Conservation (phyloP, 306 rosid species). For the Sesbania bispinosa region DNA sequence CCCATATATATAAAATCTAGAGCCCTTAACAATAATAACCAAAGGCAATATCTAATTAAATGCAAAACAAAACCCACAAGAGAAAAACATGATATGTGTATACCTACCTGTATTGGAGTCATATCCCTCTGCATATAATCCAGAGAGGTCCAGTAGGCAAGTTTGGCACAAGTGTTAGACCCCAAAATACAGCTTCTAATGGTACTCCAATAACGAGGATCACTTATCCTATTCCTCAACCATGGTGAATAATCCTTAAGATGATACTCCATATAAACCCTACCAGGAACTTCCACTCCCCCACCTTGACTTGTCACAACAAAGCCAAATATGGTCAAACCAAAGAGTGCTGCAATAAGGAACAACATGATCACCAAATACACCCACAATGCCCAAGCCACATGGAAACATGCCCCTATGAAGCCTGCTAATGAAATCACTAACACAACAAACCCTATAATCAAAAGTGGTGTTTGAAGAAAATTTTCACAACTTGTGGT, state of each 20-base stretch:
- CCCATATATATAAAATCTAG: too few species aligned
- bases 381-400: conserved; percentile 81
- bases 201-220: conserved; percentile 60
- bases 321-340: conserved; percentile 68
- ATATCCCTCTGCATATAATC: conserved; percentile 62
- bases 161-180: conserved; percentile 67
- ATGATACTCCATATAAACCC: conserved; percentile 60
- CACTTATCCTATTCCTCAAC: conserved; percentile 56
- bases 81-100: too few species aligned
- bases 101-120: conserved; percentile 72
- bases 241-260: conserved; percentile 67
- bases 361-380: conserved; percentile 76
- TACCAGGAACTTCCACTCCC: conserved; percentile 64
- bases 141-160: conserved; percentile 57
- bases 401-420: conserved; percentile 86
- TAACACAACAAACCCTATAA: conserved; percentile 71
- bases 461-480: conserved; percentile 73
- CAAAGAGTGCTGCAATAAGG: conserved; percentile 51
- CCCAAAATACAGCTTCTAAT: conserved; percentile 71
- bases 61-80: too few species aligned
- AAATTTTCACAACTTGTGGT: conserved; percentile 71
- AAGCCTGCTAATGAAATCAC: conserved; percentile 77
- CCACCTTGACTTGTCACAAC: conserved; percentile 65
- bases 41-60: too few species aligned
- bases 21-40: too few species aligned